Percentiles rank a stretch among this genome's conserved stretches.
phyloP scores from a whole-genome alignment of 177 flowering plant species.

The Vitis hybrid region DNA sequence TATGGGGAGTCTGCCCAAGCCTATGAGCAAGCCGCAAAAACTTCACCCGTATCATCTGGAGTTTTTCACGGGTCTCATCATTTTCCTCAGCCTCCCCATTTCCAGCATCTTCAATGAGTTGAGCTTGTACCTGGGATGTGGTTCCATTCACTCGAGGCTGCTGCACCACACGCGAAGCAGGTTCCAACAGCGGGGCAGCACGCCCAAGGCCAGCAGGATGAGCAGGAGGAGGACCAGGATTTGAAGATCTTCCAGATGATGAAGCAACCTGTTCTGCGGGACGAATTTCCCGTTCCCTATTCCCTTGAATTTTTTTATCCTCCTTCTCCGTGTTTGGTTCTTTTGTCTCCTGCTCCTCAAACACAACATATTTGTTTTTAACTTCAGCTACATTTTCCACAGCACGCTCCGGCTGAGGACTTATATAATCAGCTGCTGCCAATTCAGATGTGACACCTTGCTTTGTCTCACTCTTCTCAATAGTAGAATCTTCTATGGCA shows the following conservation, averaged over 20 bases:
- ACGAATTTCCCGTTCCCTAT: conserved; percentile 25
- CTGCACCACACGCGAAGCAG: conserved; percentile 67
- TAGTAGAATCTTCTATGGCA: neutral
- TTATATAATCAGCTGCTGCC: conserved; percentile 2
- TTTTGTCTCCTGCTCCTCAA: conserved; percentile 24
- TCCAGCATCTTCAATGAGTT: conserved; percentile 55
- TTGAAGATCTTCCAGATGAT: conserved; percentile 33
- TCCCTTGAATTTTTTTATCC: conserved; percentile 22
- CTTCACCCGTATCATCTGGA: conserved; percentile 95
- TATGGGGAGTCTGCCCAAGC: conserved; percentile 98
- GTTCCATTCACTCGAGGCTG: conserved; percentile 79
- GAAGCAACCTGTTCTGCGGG: conserved; percentile 22
- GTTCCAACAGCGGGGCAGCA: conserved; percentile 78
- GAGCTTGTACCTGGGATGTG: conserved; percentile 48
- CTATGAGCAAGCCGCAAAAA: conserved; percentile 92
- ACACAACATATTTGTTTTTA: conserved; percentile 5
- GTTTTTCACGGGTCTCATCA: conserved; percentile 94
- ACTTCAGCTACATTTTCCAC: conserved; percentile 15
- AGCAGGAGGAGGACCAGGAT: conserved; percentile 35
- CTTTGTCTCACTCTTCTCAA: conserved; percentile 12
- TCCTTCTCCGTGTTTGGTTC: conserved; percentile 13
- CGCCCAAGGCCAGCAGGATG: conserved; percentile 97
- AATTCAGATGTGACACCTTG: conserved; percentile 4
- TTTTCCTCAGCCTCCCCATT: conserved; percentile 81
- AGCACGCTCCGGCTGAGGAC: conserved; percentile 9